Evolutionary conservation across 2,329 filamentous ascomycete genomes (phyloP), one percentile per base, ranked within the genome.

Genomic region (Calcarisporium arbuscula): DNA sequence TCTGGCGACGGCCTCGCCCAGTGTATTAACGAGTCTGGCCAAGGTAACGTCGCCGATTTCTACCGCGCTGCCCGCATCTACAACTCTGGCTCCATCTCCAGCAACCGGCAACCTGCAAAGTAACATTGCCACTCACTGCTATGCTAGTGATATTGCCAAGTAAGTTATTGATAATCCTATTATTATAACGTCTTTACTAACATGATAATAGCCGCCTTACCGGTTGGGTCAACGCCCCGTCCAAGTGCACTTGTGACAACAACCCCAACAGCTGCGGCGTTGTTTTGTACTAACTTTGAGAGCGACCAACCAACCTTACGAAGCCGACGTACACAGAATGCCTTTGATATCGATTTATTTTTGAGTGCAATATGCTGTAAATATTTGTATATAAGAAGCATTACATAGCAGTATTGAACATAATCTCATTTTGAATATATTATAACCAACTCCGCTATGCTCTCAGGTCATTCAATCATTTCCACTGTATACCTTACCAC

Each of bases 61-160:
- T 72, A 70, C 48, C 58, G 53, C 31, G 66, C 62, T 1, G 63
- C 66, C n/a, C 54, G 67, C 21, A 59, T 64, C 22, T 72, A 72
- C 54, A 72, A 73, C 48, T 64, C 63, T n/a, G 68, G 68, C 12
- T 52, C 49, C 16, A 45, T 68, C 47, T 39, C n/a, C 51, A 25
- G 40, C 41, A 8, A 53, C 50, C 23, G 39, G 35, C 6, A 57
- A 67, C 41, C 48, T 65, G 6, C 55, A 61, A 26, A 53, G 57
- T 35, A 63, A 63, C 28, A 55, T 66, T 47, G 61, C 58, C 20
- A 70, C 67, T 14, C 58, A 62, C 41, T 72, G 68, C 55, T 75
- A 75, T 47, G 56, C 62, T 8, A 61, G 55, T 14, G 70, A 74
- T 41, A 54, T 74, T 42, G 70, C 71, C 6, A 36, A 36, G 14